Evolutionary conservation across 805 yeast genomes (phyloP).

Genomic region (Scheffersomyces stipitis): DNA sequence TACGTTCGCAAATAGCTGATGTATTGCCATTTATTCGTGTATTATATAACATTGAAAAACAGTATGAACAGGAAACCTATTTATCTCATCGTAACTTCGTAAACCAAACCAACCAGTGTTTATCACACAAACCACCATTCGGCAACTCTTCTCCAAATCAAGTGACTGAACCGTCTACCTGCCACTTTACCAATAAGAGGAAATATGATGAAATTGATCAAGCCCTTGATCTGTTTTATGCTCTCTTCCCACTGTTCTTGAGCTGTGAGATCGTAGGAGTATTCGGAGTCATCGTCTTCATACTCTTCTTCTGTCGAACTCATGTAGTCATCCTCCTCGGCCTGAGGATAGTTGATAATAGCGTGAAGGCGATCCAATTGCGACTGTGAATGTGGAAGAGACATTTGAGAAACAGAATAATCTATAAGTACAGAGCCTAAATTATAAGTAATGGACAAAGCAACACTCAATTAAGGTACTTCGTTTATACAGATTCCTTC

Average conservation of each 20-base stretch:
- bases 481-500: no score
- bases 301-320: conserved; percentile 6
- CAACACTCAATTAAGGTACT: no score
- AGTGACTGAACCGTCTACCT: conserved; percentile 53
- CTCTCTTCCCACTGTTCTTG: conserved; percentile 78
- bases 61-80: no score
- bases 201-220: conserved; percentile 57
- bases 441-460: neutral
- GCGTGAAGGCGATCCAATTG: neutral
- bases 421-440: neutral
- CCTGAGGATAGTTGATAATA: conserved; percentile 8
- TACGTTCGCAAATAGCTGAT: neutral
- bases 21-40: no score
- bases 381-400: neutral
- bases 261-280: conserved; percentile 40
- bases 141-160: conserved; percentile 37
- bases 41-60: no score
- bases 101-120: no score
- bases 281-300: conserved; percentile 10
- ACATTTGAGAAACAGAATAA: no score
- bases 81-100: no score
- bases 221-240: conserved; percentile 55
- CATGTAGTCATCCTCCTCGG: conserved; percentile 7
- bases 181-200: conserved; percentile 67
- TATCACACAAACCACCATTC: conserved; percentile 29